Percentiles rank a stretch among this genome's conserved stretches.
Conservation (phyloP, 768 basidiomycete species). For the Kwoniella bestiolae region DNA sequence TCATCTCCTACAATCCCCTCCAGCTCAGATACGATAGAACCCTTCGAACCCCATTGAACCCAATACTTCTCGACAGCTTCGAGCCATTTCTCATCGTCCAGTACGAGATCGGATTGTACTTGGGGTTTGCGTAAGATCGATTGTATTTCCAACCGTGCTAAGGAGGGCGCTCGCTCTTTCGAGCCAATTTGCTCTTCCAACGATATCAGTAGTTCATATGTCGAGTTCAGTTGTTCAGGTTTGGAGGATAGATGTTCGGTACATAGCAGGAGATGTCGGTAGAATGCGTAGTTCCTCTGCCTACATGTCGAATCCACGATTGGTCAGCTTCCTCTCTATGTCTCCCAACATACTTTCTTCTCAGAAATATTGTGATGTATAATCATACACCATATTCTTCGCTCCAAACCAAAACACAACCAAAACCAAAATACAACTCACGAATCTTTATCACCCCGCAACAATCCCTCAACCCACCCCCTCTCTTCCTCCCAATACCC, state of each 20-base stretch:
- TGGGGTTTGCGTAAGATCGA: constrained; percentile 5
- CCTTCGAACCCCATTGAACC: constrained; percentile 43
- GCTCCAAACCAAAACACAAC: background rate
- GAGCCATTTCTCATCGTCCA: constrained; percentile 22
- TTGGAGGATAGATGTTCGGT: background rate
- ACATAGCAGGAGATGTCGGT: constrained; percentile 32
- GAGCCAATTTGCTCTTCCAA: constrained; percentile 36
- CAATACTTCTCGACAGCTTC: constrained; percentile 39
- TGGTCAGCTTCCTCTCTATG: background rate
- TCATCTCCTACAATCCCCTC: constrained; percentile 21
- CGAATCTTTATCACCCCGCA: constrained; percentile 26
- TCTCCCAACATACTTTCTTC: background rate
- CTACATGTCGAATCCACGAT: constrained; percentile 14
- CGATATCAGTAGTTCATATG: constrained; percentile 24
- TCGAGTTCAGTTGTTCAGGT: background rate
- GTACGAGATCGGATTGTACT: background rate
- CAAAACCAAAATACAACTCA: constrained; percentile 26
- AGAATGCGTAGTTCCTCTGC: constrained; percentile 44
- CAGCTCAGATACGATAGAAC: constrained; percentile 42
- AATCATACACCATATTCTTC: too few relatives aligned
- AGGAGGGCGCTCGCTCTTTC: constrained; percentile 48
- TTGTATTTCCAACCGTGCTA: constrained; percentile 49
- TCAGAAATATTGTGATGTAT: too few relatives aligned
- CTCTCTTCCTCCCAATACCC: constrained; percentile 26
- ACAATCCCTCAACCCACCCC: constrained; percentile 14